These are phyloP conservation scores for Fusarium staphyleae DNA, from an alignment of 2,329 filamentous ascomycete genomes.

Conservation along the genomic window DNA sequence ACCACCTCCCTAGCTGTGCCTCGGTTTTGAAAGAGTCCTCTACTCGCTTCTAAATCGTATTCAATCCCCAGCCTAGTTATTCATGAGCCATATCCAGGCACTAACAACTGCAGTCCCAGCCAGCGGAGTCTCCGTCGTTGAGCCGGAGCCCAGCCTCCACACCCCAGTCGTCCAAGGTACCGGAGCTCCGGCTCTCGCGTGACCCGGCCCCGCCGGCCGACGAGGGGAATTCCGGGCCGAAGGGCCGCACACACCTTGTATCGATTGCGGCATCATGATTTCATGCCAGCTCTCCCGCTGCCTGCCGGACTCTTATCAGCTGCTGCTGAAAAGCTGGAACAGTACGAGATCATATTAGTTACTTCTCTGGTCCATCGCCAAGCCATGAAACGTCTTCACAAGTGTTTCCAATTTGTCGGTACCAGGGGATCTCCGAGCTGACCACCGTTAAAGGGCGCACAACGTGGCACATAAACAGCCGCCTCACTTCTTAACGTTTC, in stretches of 20 bases:
- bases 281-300: not conserved
- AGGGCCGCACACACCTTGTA: conserved; percentile 28
- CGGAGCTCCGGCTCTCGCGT: conserved; percentile 30
- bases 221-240: conserved; percentile 34
- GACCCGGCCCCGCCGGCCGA: conserved; percentile 30
- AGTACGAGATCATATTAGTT: not conserved
- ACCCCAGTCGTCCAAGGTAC: no score
- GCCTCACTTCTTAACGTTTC: not conserved
- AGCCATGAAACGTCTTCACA: not conserved
- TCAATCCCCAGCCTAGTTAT: no score
- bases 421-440: not conserved
- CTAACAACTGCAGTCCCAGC: no score
- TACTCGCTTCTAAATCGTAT: no score
- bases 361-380: not conserved
- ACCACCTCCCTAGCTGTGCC: no score
- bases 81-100: no score
- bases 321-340: not conserved
- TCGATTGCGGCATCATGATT: not conserved
- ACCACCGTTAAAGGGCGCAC: conserved; percentile 1
- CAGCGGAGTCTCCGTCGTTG: not conserved
- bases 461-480: conserved; percentile 1
- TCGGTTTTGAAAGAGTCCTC: no score
- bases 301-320: not conserved
- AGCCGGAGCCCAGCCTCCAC: conserved; percentile 7
- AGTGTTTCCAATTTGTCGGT: conserved; percentile 1